Evolutionary conservation across 306 rosid genomes (phyloP), one percentile per base, ranked within the genome.

Genomic region (Cucumis sativus): DNA sequence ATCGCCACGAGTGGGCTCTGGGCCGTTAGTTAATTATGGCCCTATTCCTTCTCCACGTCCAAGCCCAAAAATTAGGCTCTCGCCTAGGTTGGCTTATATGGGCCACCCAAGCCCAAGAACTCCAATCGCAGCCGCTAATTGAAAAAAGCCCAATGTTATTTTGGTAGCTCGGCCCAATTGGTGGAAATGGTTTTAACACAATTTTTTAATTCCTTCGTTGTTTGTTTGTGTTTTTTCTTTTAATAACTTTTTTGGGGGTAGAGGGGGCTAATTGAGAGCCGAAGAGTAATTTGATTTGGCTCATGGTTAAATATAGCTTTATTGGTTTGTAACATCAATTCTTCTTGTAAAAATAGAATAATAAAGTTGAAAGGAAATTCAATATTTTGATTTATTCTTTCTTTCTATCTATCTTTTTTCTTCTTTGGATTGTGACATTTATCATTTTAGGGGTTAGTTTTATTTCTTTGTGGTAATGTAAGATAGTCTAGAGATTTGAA

Each of bases 31-130:
- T 6, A 80, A 74, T 41, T 86, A 75, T 25, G 97, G 97, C 82
- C 98, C 98, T 82, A 86, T 93, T 82, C 98, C 97, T 1, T 93
- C 98, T 75, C 97, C 98, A 11, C 80, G 97, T 82, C 98, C 97
- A 74, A 95, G 97, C 83, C 97, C 98, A 81, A 93, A 86, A 58
- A 58, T 93, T n/a, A 51, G 96, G 76, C 60, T 93, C 75, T 93
- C 98, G 0, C 98, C 98, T 0, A 83, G 97, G 79, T 80, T 93
- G 63, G 79, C 83, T 0, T 83, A 80, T 20, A 93, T 91, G 93
- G 98, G 98, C 47, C 83, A 87, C 2, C 93, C 91, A 4, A 93
- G 96, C 74, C 98, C 98, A 80, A 88, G 96, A 80, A 90, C 82
- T 61, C 77, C 85, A 62, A 79, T 93, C 37, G 10, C 88, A 10